Conservation (phyloP, 257 asterid genomes). For the Nicotiana paniculata region DNA sequence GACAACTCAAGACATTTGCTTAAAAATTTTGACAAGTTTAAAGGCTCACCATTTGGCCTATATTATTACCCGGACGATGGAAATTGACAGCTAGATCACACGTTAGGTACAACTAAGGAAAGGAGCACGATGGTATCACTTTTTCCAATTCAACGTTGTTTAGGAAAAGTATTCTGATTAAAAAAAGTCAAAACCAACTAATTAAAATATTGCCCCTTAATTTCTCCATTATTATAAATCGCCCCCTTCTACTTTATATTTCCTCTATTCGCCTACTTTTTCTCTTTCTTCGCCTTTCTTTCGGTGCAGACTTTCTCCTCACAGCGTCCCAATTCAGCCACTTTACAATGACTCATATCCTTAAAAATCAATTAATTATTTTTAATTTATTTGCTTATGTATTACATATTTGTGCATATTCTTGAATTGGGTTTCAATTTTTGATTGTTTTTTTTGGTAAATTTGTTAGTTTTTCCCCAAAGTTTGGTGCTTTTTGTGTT, state of each 20-base stretch:
- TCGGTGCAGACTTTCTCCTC: constrained; percentile 7
- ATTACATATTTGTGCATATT: background rate
- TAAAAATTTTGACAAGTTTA: no score
- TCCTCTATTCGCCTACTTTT: background rate
- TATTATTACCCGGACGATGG: no score
- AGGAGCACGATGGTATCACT: background rate
- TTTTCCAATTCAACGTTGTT: background rate
- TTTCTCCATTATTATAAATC: background rate
- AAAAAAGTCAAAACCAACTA: background rate
- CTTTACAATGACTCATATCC: constrained; percentile 60
- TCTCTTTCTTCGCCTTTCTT: background rate
- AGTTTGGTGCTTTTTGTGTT: background rate
- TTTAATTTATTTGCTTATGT: background rate
- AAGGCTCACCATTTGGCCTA: no score
- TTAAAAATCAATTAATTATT: background rate
- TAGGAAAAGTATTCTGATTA: background rate
- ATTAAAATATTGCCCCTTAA: background rate
- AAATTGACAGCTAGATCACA: background rate
- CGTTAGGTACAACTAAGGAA: background rate
- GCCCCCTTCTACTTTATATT: background rate
- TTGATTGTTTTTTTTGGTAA: background rate
- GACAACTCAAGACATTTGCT: no score
- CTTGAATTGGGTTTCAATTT: background rate
- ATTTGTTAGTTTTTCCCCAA: background rate
- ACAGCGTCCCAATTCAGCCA: constrained; percentile 14